phyloP scores from a whole-genome alignment of 805 yeast species.

The Candida pseudofarinosa region DNA sequence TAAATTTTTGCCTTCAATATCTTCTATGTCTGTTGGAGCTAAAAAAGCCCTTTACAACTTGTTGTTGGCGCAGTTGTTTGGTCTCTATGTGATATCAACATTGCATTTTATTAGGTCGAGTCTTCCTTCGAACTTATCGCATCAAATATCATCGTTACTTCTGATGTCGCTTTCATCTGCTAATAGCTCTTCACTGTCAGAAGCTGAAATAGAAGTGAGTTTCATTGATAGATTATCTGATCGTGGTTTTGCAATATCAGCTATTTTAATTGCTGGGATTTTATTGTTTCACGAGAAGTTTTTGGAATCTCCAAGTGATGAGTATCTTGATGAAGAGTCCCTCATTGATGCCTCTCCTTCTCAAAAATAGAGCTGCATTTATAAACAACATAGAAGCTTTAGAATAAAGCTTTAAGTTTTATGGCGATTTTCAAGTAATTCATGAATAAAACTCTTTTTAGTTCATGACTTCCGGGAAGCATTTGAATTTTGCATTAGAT shows the following conservation, averaged over 20 bases:
- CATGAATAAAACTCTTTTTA: too few species aligned
- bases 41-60: constrained; percentile 35
- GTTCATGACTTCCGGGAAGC: too few species aligned
- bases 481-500: too few species aligned
- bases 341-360: constrained; percentile 20
- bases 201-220: constrained; percentile 29
- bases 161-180: constrained; percentile 29
- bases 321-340: constrained; percentile 33
- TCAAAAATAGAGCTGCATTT: background rate
- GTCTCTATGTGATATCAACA: constrained; percentile 50
- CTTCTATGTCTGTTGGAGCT: constrained; percentile 11
- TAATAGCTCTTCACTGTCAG: constrained; percentile 16
- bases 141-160: constrained; percentile 35
- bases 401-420: too few species aligned
- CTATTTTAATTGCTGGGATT: constrained; percentile 13
- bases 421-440: too few species aligned
- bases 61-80: constrained; percentile 42
- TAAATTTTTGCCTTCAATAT: constrained; percentile 21
- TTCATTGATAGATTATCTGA: constrained; percentile 53
- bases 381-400: background rate
- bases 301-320: constrained; percentile 12
- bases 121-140: constrained; percentile 42
- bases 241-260: constrained; percentile 44
- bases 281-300: constrained; percentile 19
- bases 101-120: constrained; percentile 47